phyloP scores from a whole-genome alignment of 495 filamentous ascomycete genomes.

The Paragyromitra xinjiangensis region DNA sequence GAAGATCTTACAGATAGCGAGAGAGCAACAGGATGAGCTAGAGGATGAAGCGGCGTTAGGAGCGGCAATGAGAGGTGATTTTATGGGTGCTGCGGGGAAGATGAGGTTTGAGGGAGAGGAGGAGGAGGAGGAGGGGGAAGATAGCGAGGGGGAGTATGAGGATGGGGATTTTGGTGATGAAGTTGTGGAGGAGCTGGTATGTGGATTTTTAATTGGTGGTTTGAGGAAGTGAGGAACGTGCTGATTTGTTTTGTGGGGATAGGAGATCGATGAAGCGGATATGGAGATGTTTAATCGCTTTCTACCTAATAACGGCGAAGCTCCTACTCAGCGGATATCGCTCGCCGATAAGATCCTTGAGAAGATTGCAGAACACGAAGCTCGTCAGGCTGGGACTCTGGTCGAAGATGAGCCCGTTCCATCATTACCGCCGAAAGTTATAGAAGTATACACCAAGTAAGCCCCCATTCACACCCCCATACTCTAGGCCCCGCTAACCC shows the following conservation, averaged over 20 bases:
- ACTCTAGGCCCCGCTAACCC: slow-evolving; percentile 4
- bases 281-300: slow-evolving; percentile 90
- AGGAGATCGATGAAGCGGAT: slow-evolving; percentile 90
- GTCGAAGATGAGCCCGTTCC: slow-evolving; percentile 75
- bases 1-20: slow-evolving; percentile 84
- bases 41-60: slow-evolving; percentile 62
- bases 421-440: slow-evolving; percentile 85
- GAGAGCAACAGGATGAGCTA: slow-evolving; percentile 72
- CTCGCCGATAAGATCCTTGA: slow-evolving; percentile 90
- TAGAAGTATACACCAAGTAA: slow-evolving; percentile 92
- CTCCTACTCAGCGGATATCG: slow-evolving; percentile 72
- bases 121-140: slow-evolving; percentile 59
- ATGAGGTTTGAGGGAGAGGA: slow-evolving; percentile 61
- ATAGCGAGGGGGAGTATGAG: slow-evolving; percentile 65
- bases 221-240: neutral
- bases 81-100: slow-evolving; percentile 40
- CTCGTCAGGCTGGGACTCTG: slow-evolving; percentile 64
- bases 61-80: slow-evolving; percentile 67
- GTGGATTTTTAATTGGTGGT: slow-evolving; percentile 47
- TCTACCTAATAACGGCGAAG: slow-evolving; percentile 66
- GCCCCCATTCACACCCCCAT: slow-evolving; percentile 42
- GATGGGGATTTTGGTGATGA: slow-evolving; percentile 71
- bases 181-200: slow-evolving; percentile 73
- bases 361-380: slow-evolving; percentile 93
- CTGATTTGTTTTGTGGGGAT: neutral